Evolutionary conservation across 805 yeast species (phyloP), one percentile per base, ranked within the genome.

Genomic region (Candida rishiriensis): DNA sequence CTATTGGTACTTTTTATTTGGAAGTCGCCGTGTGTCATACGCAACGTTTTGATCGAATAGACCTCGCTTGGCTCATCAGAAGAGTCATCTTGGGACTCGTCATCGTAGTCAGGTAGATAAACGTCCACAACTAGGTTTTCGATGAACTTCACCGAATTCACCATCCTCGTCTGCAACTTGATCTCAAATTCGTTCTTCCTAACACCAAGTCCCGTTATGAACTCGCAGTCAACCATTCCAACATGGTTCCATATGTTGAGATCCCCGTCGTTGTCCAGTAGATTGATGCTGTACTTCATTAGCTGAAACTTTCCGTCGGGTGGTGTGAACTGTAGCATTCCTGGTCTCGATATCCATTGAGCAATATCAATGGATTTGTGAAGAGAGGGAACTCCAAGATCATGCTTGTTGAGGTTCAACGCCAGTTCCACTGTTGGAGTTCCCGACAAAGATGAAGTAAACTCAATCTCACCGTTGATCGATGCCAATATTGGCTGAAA

Each of bases 21-120:
- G 52, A 85, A 77, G 55, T 88, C 90, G 7, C 97, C 97, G 44
- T 83, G 83, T 0, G 96, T 83, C 32, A 79, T 67, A 48, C 95
- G 67, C 40, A 78, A 61, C 2, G 81, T 71, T 51, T 80, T 81
- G 32, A 88, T 68, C 33, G 63, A 64, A 21, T 64, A 57, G 7
- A 64, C 53, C 5, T 55, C 54, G 26, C 26, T 21, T 21, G 26
- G 26, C 26, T 21, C 26, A 21, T n/a, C n/a, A n/a, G n/a, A n/a
- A n/a, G n/a, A n/a, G 8, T 44, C 48, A 2, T 47, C 52, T 0
- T 57, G 48, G 31, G 50, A 43, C 28, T 34, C 39, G n/a, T 36
- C 36, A 16, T 38, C 39, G 6, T 9, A 28, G 18, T 39, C 34
- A 5, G 63, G 58, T 14, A 45, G 64, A 65, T 49, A 66, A 50